phyloP scores from a whole-genome alignment of 371 early-diverging fungal genomes.

The Mortierella sp. region DNA sequence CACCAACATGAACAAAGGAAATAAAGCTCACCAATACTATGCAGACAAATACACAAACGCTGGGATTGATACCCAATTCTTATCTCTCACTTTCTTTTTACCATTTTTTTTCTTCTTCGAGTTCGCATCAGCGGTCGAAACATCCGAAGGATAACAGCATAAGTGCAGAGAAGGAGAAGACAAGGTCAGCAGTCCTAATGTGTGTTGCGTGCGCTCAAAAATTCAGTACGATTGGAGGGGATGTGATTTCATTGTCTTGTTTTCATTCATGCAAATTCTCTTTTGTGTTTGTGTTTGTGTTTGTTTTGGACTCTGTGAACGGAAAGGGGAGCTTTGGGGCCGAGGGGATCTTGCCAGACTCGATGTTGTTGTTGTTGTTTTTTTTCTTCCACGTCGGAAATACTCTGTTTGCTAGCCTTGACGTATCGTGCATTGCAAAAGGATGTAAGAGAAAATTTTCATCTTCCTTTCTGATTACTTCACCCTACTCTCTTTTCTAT shows the following conservation, averaged over 20 bases:
- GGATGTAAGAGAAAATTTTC: neutral
- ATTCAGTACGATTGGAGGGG: slow-evolving; percentile 3
- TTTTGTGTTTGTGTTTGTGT: neutral
- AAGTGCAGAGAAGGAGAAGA: slow-evolving; percentile 7
- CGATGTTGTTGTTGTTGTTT: neutral
- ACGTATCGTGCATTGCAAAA: neutral
- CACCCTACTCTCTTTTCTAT: neutral
- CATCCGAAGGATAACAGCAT: slow-evolving; percentile 14
- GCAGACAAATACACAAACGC: neutral
- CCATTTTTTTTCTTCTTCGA: slow-evolving; percentile 11
- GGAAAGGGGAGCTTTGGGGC: neutral
- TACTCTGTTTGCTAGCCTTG: neutral
- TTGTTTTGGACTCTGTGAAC: slow-evolving; percentile 12
- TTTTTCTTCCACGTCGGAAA: neutral
- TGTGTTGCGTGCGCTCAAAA: slow-evolving; percentile 1
- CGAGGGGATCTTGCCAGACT: neutral
- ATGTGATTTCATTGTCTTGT: slow-evolving; percentile 9
- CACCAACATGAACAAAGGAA: neutral
- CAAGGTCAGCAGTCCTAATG: slow-evolving; percentile 26
- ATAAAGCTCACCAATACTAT: slow-evolving; percentile 8
- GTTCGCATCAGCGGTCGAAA: slow-evolving; percentile 9
- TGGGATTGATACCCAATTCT: neutral
- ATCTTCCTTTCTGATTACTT: neutral
- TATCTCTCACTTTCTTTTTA: neutral
- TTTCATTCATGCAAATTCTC: slow-evolving; percentile 8